phyloP scores from a whole-genome alignment of 2,329 filamentous ascomycete species.

The Biscogniauxia marginata region DNA sequence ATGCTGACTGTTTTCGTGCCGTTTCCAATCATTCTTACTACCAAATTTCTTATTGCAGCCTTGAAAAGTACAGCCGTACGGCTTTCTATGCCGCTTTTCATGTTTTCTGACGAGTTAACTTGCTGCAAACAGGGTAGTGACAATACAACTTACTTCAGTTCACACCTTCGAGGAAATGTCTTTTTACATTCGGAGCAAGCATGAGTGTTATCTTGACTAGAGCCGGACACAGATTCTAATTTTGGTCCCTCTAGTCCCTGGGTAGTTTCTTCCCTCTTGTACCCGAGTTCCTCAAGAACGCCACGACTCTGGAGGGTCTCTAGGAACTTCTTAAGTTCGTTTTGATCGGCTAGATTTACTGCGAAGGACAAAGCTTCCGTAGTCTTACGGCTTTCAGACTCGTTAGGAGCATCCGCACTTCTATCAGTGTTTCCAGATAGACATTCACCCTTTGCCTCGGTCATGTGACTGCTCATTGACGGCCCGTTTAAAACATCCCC shows the following conservation, averaged over 20 bases:
- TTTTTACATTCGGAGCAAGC: slow-evolving; percentile 46
- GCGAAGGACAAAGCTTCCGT: neutral
- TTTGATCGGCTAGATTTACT: slow-evolving; percentile 14
- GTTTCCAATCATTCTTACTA: slow-evolving; percentile 94
- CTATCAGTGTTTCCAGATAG: neutral
- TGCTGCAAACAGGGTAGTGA: neutral
- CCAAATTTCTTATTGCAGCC: slow-evolving; percentile 73
- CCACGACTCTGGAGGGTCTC: slow-evolving; percentile 25
- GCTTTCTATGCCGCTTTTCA: slow-evolving; percentile 74
- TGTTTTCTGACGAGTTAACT: slow-evolving; percentile 65
- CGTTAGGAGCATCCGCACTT: neutral
- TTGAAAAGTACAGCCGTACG: slow-evolving; percentile 77
- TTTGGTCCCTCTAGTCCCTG: slow-evolving; percentile 12
- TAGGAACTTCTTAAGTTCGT: slow-evolving; percentile 19
- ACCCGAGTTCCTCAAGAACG: slow-evolving; percentile 23
- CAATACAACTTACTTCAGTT: slow-evolving; percentile 49
- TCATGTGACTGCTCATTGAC: neutral
- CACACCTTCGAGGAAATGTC: slow-evolving; percentile 49
- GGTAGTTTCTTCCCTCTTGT: slow-evolving; percentile 20
- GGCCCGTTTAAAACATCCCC: neutral
- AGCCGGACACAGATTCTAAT: slow-evolving; percentile 6
- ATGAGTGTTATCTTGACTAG: slow-evolving; percentile 19
- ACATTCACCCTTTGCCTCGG: slow-evolving; percentile 3
- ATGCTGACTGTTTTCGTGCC: slow-evolving; percentile 82
- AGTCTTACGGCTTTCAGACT: slow-evolving; percentile 1